Percentiles rank a stretch among this genome's conserved stretches.
Conservation (phyloP, 768 basidiomycete genomes). For the Podaxis carcinomalis region DNA sequence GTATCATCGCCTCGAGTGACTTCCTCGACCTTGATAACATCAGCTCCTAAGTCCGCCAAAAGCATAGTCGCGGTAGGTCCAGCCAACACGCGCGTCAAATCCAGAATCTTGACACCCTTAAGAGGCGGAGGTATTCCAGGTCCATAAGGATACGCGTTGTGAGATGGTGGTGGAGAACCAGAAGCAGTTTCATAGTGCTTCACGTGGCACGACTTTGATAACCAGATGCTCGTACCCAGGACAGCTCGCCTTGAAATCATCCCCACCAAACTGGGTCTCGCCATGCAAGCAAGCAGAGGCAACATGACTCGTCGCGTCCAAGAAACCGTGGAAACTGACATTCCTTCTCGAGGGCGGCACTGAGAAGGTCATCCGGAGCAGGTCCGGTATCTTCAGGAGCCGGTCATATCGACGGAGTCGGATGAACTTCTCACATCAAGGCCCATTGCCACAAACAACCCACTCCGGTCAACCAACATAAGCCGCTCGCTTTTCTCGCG, state of each 20-base stretch:
- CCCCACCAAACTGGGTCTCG: not conserved
- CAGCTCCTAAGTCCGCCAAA: conserved; percentile 87
- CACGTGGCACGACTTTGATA: not conserved
- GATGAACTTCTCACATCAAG: not conserved
- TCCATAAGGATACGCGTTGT: conserved; percentile 24
- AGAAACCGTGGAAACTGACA: not conserved
- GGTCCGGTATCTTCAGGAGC: not conserved
- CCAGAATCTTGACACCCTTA: conserved; percentile 76
- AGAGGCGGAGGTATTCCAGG: conserved; percentile 74
- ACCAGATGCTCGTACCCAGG: not conserved
- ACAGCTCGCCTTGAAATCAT: not conserved
- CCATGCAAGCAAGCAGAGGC: not conserved
- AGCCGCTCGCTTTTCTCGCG: not conserved
- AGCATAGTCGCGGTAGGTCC: conserved; percentile 92
- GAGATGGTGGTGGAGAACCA: conserved; percentile 1
- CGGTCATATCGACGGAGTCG: not conserved
- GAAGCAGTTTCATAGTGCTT: conserved; percentile 7
- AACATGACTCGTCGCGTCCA: not conserved
- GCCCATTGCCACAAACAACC: not conserved
- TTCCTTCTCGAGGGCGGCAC: not conserved
- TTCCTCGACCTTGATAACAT: conserved; percentile 92
- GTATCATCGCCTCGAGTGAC: conserved; percentile 84
- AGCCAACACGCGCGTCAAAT: conserved; percentile 88
- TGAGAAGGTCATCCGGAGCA: not conserved
- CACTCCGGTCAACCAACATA: not conserved